Evolutionary conservation across 1,139 yeast species (phyloP), one percentile per base, ranked within the genome.

Genomic region (Nakaseomyces bracarensis): DNA sequence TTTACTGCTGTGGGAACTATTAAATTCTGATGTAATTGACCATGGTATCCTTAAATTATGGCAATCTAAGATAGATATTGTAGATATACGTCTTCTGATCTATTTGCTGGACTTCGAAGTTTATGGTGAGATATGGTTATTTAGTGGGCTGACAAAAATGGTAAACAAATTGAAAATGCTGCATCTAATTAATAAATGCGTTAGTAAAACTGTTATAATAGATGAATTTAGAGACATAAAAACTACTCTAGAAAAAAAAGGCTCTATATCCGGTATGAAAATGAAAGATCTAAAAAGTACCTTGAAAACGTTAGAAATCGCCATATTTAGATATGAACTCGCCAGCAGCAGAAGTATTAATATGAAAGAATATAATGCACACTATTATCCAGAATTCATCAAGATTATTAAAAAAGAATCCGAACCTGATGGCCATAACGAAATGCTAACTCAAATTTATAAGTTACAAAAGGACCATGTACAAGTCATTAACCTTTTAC

Each of bases 91-190:
- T 30, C 29, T 60, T 8, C 41, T 61, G 5, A 42, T 60, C 10
- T 51, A 52, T 33, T 21, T 60, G 16, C 43, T 60, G 15, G 57
- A 48, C 9, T 49, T 55, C 18, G 41, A 49, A 19, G 38, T 54
- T 2, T 53, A 45, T 42, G 64, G 64, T 1, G 60, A 57, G 19
- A 37, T 59, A 5, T 60, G 64, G 63, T 42, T 52, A n/a, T 52
- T 44, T 39, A 50, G 53, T 31, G 65, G 65, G 1, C 47, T 61
- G 15, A 33, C 44, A 5, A 45, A 44, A 8, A 46, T 55, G 15
- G 39, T 57, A 2, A 33, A 46, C 6, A 52, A 53, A 23, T 43
- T 59, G 13, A 57, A 54, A 33, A 34, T 45, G 15, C 45, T 61
- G 16, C 58, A 56, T 34, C 30, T 61, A 15, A 42, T 48, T 13